Conservation (phyloP, 331 rosid genomes). For the Arachis monticola region DNA sequence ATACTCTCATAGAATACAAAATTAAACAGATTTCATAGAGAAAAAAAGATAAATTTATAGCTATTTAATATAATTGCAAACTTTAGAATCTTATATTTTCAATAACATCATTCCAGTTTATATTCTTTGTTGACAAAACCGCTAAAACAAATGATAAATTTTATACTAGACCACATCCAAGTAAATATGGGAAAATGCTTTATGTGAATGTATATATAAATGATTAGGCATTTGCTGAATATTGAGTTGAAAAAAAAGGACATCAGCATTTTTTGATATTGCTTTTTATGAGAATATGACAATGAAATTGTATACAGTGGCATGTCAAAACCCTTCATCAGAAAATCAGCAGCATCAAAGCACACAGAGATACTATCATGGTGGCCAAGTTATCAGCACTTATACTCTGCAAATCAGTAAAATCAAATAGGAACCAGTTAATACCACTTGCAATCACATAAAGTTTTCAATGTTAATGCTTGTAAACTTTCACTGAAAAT, state of each 20-base stretch:
- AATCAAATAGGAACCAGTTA: constrained; percentile 34
- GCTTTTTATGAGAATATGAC: constrained; percentile 42
- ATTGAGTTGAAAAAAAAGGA: constrained; percentile 22
- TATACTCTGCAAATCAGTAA: constrained; percentile 52
- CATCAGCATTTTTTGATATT: constrained; percentile 47
- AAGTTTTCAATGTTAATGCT: not conserved
- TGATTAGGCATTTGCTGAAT: constrained; percentile 51
- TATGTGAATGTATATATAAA: constrained; percentile 12
- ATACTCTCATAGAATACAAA: no score
- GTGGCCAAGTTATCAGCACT: constrained; percentile 46
- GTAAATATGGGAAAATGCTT: constrained; percentile 16
- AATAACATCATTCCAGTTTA: no score
- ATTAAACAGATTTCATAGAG: no score
- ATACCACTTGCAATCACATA: constrained; percentile 12
- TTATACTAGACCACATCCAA: constrained; percentile 9
- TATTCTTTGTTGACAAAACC: no score
- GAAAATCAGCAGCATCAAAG: constrained; percentile 51
- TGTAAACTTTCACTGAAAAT: not conserved
- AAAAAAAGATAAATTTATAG: no score
- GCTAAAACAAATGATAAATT: no score
- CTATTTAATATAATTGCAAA: no score
- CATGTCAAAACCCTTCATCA: constrained; percentile 32
- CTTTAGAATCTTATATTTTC: no score
- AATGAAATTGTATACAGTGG: constrained; percentile 42
- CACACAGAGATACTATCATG: constrained; percentile 48